Evolutionary conservation across 108 stramenopile genomes (phyloP).

Genomic region (Cyclotella cryptica): DNA sequence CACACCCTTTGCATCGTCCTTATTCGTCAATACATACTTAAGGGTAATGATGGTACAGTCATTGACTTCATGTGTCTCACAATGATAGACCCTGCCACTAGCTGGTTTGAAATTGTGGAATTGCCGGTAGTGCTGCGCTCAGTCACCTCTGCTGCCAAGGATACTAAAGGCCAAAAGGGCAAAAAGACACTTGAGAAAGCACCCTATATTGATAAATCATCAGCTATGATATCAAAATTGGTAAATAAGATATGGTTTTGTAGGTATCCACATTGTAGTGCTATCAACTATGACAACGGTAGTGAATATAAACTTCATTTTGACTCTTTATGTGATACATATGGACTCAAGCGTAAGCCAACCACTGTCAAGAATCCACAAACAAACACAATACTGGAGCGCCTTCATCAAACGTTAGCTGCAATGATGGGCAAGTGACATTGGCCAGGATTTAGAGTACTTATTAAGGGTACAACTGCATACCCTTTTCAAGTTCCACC

Average conservation of each 20-base stretch:
- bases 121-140: background rate
- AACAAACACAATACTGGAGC: constrained; percentile 58
- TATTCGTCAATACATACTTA: background rate
- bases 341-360: constrained; percentile 33
- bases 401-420: constrained; percentile 48
- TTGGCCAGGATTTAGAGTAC: too few relatives aligned
- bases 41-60: background rate
- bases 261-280: background rate
- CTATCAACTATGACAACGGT: constrained; percentile 47
- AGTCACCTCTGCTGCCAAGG: background rate
- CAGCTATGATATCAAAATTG: background rate
- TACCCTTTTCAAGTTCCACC: too few relatives aligned
- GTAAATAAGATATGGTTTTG: constrained; percentile 16
- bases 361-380: constrained; percentile 52
- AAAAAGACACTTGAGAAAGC: background rate
- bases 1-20: background rate
- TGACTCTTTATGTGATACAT: constrained; percentile 1
- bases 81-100: constrained; percentile 12
- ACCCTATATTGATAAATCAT: background rate
- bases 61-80: background rate
- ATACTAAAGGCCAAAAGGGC: background rate
- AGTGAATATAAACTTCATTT: constrained; percentile 37
- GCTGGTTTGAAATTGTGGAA: constrained; percentile 24
- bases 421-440: too few relatives aligned
- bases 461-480: too few relatives aligned